Evolutionary conservation across 441 rosid species (phyloP), one percentile per base, ranked within the genome.

Genomic region (Eruca vesicaria): DNA sequence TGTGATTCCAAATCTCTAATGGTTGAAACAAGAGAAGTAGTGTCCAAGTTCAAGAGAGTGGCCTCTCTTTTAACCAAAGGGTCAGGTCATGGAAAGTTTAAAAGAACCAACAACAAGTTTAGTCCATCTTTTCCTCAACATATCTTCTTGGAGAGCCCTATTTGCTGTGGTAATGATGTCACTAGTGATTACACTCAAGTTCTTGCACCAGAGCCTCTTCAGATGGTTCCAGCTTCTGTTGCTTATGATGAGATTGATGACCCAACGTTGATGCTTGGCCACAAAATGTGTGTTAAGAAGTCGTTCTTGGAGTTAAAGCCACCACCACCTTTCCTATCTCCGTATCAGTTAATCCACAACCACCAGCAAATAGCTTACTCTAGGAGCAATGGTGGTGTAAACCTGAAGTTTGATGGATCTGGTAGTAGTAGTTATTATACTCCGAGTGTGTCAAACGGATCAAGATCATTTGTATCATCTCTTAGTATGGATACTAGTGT

Each of bases 171-270:
- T 56, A 59, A 59, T 19, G 73, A 72, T 43, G 6, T 12, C 3
- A 61, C 12, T 62, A 28, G 14, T 68, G 78, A 68, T 56, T 73
- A 71, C 53, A 83, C 55, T 66, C 76, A 82, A 71, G 78, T 88
- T 74, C 81, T 87, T 43, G 84, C 93, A 29, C 93, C 96, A 65
- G 85, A 84, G 74, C 90, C 90, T 26, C 87, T 84, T 69, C 86
- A 86, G 71, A 80, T 87, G 53, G 77, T 84, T 81, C 90, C 90
- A 41, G 70, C 86, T 78, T 60, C 82, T 69, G 69, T 68, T 82
- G 60, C 3, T 23, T 72, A 71, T 72, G 33, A 69, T 63, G 89
- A 84, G 32, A 71, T 80, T 58, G 79, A 79, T 41, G 69, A 66
- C 66, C 29, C 86, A 76, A 61, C 29, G 48, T 38, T 66, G 21